Evolutionary conservation across 495 filamentous ascomycete genomes (phyloP).

Genomic region (Xeromyces bisporus): DNA sequence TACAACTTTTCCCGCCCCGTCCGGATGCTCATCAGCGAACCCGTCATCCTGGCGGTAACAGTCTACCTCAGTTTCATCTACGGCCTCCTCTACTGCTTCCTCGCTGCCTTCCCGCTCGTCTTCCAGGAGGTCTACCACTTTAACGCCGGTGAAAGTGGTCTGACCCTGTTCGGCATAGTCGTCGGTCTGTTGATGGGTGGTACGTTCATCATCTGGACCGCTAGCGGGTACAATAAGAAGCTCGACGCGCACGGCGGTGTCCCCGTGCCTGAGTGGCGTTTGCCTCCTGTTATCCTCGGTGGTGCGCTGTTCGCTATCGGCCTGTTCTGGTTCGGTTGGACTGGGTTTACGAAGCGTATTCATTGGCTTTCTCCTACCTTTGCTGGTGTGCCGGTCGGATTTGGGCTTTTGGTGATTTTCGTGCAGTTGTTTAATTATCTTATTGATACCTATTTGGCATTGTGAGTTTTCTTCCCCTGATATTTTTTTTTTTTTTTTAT

Average conservation of each 20-base stretch:
- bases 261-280: slow-evolving; percentile 71
- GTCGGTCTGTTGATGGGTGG: slow-evolving; percentile 54
- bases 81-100: slow-evolving; percentile 65
- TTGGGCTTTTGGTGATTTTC: slow-evolving; percentile 63
- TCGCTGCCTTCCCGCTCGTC: slow-evolving; percentile 66
- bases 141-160: slow-evolving; percentile 46
- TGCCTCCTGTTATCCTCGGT: slow-evolving; percentile 65
- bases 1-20: slow-evolving; percentile 78
- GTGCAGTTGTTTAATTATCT: slow-evolving; percentile 72
- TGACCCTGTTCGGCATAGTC: slow-evolving; percentile 73
- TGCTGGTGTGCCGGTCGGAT: slow-evolving; percentile 44
- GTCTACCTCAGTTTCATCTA: slow-evolving; percentile 77
- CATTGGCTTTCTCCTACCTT: slow-evolving; percentile 75
- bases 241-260: slow-evolving; percentile 55
- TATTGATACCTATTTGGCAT: slow-evolving; percentile 76
- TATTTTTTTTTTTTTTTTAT: slow-evolving; percentile 12
- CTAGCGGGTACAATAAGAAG: slow-evolving; percentile 47
- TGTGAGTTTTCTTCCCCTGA: slow-evolving; percentile 39
- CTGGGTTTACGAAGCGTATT: slow-evolving; percentile 42
- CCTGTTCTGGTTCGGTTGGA: slow-evolving; percentile 82
- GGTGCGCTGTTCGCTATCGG: slow-evolving; percentile 54
- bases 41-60: slow-evolving; percentile 55
- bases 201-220: slow-evolving; percentile 42
- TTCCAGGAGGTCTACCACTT: slow-evolving; percentile 58
- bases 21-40: slow-evolving; percentile 62